Conservation (phyloP, 2,329 filamentous ascomycete species). For the Coniella lustricola region DNA sequence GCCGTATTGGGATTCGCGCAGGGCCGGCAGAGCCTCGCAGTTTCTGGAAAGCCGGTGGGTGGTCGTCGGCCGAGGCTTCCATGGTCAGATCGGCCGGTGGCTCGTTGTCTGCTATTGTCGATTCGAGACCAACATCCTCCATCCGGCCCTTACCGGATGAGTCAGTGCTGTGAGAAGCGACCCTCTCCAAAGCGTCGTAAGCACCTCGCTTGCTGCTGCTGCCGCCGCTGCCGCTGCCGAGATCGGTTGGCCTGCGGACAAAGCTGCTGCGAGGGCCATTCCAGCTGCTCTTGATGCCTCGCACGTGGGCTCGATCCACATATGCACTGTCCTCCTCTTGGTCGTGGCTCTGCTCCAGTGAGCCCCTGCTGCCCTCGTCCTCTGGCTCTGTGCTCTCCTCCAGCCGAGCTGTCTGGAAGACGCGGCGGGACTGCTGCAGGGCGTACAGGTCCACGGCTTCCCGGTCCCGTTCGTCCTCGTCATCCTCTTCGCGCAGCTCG, state of each 20-base stretch:
- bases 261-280: slow-evolving; percentile 45
- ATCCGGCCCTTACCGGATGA: slow-evolving; percentile 53
- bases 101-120: slow-evolving; percentile 51
- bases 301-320: slow-evolving; percentile 39
- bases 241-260: slow-evolving; percentile 19
- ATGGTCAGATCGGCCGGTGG: slow-evolving; percentile 54
- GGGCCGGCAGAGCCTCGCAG: slow-evolving; percentile 39
- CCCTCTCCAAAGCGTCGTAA: slow-evolving; percentile 37
- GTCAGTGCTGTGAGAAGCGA: slow-evolving; percentile 25
- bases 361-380: slow-evolving; percentile 55
- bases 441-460: slow-evolving; percentile 94
- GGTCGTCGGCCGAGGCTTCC: slow-evolving; percentile 44
- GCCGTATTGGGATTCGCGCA: slow-evolving; percentile 33
- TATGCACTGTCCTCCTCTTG: slow-evolving; percentile 35
- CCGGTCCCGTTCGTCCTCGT: slow-evolving; percentile 81
- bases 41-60: slow-evolving; percentile 55
- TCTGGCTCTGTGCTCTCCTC: slow-evolving; percentile 83
- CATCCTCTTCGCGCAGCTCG: slow-evolving; percentile 87
- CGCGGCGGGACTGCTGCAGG: slow-evolving; percentile 78
- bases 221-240: too few species aligned
- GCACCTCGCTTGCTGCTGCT: slow-evolving; percentile 19
- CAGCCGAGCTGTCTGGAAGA: slow-evolving; percentile 77
- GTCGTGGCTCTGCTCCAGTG: slow-evolving; percentile 48
- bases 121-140: slow-evolving; percentile 81
- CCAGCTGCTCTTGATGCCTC: slow-evolving; percentile 59